phyloP scores from a whole-genome alignment of 1,284 basidiomycete species.

The Pisolithus thermaeus region DNA sequence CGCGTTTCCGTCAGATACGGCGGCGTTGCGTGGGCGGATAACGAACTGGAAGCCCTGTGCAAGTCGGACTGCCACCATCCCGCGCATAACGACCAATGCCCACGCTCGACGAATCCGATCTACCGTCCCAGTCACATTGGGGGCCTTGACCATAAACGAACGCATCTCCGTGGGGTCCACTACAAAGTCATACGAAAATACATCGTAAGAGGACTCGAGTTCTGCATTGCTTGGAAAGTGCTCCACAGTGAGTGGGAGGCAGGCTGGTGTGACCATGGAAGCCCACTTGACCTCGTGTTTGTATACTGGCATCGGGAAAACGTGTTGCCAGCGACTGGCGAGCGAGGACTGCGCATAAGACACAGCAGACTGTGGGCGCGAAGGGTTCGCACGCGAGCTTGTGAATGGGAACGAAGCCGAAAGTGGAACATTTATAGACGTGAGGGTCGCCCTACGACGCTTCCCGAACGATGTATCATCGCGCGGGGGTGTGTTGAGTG shows the following conservation, averaged over 20 bases:
- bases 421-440: constrained; percentile 37
- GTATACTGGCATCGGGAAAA: constrained; percentile 70
- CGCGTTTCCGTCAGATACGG: constrained; percentile 23
- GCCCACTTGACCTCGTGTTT: constrained; percentile 94
- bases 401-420: constrained; percentile 46
- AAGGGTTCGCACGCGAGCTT: constrained; percentile 54
- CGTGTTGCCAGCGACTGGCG: constrained; percentile 84
- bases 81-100: constrained; percentile 85
- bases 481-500: constrained; percentile 59
- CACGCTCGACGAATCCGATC: constrained; percentile 62
- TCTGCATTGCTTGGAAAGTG: constrained; percentile 77
- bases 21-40: constrained; percentile 37
- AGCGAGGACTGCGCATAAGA: constrained; percentile 64
- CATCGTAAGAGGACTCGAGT: constrained; percentile 73
- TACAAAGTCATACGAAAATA: constrained; percentile 77
- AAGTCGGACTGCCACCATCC: constrained; percentile 89
- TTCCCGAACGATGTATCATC: constrained; percentile 54
- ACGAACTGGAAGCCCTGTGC: constrained; percentile 98
- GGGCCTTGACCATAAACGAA: constrained; percentile 74
- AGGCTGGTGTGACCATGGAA: constrained; percentile 77
- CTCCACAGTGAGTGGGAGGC: constrained; percentile 91
- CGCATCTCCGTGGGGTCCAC: constrained; percentile 73
- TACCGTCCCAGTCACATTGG: constrained; percentile 38
- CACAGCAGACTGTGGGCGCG: constrained; percentile 49
- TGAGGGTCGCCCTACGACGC: constrained; percentile 44